Base-by-base conservation (phyloP, 2,329 filamentous ascomycete species). In the Aciculosporium take region DNA sequence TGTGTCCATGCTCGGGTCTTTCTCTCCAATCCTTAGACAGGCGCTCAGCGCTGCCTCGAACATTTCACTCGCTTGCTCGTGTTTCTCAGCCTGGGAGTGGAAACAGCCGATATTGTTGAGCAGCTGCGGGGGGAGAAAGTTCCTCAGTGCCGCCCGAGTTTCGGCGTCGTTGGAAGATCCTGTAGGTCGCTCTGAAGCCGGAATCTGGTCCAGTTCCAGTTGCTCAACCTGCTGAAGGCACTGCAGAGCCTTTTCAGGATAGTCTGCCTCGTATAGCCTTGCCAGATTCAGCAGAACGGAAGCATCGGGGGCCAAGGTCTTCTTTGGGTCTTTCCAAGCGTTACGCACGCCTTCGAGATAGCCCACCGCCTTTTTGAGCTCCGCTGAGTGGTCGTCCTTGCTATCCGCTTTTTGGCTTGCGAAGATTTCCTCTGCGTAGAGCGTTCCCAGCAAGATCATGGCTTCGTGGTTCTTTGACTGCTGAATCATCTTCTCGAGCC, bases 61-160 rank as follows among this genome's bases (percentile, higher is more conserved):
- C 63, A 93, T 74, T 39, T 89, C 81, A 49, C 84, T 81, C 18
- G 91, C 88, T 46, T 77, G 69, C 17, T 81, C 76, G 48, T 83
- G 79, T 56, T 86, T 87, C 52, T 94, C 87, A 2, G 79, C 73
- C 56, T 94, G 87, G 50, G 86, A 95, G 51, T 94, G 78, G 63
- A 96, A 96, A 60, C 88, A 95, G 5, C 85, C 91, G 57, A 96
- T 94, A 58, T 98, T 98, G 68, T 96, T 98, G 33, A 98, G 72
- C 2, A 96, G 70, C 55, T 94, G 87, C 4, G 91, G 91, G 1
- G 88, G 84, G 1, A 98, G 67, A 44, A 81, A 71, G 55, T 88
- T 84, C 41, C 87, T 79, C 23, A 94, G 68, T 13, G 71, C 68
- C 18, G 67, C 66, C 42, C 74, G 73, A 43, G 75, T 63, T 24